phyloP scores from a whole-genome alignment of 345 rosid species.

The Gynandropsis gynandra region DNA sequence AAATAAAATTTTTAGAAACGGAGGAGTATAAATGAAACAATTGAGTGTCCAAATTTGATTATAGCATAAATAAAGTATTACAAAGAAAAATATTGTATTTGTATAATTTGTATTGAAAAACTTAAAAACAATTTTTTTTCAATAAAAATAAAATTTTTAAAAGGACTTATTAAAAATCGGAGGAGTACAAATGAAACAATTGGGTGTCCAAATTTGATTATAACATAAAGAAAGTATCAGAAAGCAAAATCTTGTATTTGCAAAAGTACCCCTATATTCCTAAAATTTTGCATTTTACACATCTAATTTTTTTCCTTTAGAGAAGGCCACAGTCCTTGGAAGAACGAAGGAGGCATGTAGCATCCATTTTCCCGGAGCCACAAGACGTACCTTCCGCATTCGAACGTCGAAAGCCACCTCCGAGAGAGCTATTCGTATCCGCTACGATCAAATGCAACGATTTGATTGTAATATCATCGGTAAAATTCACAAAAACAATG shows the following conservation, averaged over 20 bases:
- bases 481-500: neutral
- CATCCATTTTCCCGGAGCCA: conserved; percentile 96
- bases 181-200: too few relatives aligned
- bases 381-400: conserved; percentile 63
- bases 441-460: conserved; percentile 33
- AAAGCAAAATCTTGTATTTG: conserved; percentile 9
- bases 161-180: too few relatives aligned
- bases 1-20: too few relatives aligned
- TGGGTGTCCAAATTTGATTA: too few relatives aligned
- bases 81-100: too few relatives aligned
- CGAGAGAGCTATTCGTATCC: conserved; percentile 58
- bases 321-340: conserved; percentile 65
- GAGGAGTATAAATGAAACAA: too few relatives aligned
- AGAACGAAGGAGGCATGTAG: conserved; percentile 73
- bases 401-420: conserved; percentile 76
- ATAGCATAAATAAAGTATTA: too few relatives aligned
- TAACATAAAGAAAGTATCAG: too few relatives aligned
- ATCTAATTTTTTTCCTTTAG: conserved; percentile 18
- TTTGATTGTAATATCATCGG: neutral
- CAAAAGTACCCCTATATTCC: conserved; percentile 17
- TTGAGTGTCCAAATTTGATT: too few relatives aligned
- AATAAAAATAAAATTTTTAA: too few relatives aligned
- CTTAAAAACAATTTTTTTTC: too few relatives aligned
- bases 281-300: conserved; percentile 1
- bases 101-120: too few relatives aligned